Evolutionary conservation across 2,329 filamentous ascomycete genomes (phyloP), one percentile per base, ranked within the genome.

Genomic region (Aspergillus clavatus): DNA sequence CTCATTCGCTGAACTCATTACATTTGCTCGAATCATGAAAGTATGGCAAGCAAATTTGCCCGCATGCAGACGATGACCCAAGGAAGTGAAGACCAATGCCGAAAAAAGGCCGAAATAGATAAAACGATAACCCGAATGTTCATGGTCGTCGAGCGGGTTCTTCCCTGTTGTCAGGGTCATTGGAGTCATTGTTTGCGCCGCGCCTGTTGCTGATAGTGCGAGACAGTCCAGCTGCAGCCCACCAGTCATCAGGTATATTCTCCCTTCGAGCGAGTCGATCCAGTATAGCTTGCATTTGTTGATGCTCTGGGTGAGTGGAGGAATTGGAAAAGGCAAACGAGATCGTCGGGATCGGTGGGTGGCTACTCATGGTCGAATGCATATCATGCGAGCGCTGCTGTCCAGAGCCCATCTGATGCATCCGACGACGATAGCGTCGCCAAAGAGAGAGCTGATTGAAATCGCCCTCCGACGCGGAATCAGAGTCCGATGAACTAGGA

Each of bases 231-330:
- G 77, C 83, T 57, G 80, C 78, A 47, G 80, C 80, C 88, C 88
- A 94, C 82, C 85, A 90, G 52, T 88, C 83, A 50, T 93, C 87
- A 0, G 87, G 85, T 43, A 93, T 84, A 56, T 90, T 86, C 59
- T 87, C 79, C 19, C 86, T 74, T 14, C 79, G 76, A 26, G 83
- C 81, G 43, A 94, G 74, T 35, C 81, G 77, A 54, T 84, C 81
- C 27, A 93, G 75, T 38, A 94, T 84, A 40, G 77, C 76, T 55
- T 87, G 83, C 78, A 90, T 84, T 37, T 83, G 80, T 18, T 79
- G 75, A 21, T 86, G 65, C 45, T 71, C 69, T 14, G 57, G 55
- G 24, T 66, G 59, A 48, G 58, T 46, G 16, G 59, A 50, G 40
- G 57, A 45, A 31, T 66, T 57, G 10, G 59, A 57, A 39, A 63